Evolutionary conservation across 345 rosid genomes (phyloP).

Genomic region (Eutrema yunnanense): DNA sequence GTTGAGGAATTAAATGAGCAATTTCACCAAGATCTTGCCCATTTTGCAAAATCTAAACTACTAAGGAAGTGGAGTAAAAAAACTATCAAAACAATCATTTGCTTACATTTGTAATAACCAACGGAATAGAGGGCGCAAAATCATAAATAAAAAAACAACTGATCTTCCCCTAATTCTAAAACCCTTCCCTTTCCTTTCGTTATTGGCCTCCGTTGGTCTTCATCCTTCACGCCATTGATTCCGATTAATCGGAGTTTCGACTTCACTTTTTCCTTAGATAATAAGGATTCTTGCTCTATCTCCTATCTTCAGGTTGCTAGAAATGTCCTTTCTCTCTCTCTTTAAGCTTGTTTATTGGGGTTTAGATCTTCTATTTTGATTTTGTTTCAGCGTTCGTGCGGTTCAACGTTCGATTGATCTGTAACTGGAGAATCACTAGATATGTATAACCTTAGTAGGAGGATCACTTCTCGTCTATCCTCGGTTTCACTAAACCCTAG

Average conservation of each 20-base stretch:
- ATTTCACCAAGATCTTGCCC: no score
- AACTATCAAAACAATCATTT: not conserved
- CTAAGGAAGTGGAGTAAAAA: not conserved
- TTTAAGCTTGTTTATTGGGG: not conserved
- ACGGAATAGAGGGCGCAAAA: not conserved
- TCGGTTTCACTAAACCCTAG: conserved; percentile 28
- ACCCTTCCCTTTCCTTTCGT: conserved; percentile 18
- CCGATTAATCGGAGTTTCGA: conserved; percentile 19
- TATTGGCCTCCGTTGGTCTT: conserved; percentile 19
- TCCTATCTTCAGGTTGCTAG: not conserved
- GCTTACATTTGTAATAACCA: not conserved
- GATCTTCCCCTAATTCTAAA: not conserved
- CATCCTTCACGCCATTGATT: conserved; percentile 14
- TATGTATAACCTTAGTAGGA: conserved; percentile 43
- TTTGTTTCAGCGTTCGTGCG: conserved; percentile 19
- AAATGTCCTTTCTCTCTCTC: not conserved
- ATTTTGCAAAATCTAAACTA: not conserved
- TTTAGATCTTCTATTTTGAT: not conserved
- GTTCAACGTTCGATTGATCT: not conserved
- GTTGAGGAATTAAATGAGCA: no score
- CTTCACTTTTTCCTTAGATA: not conserved
- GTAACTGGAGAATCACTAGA: not conserved
- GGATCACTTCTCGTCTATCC: conserved; percentile 41
- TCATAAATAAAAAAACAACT: not conserved
- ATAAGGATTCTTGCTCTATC: not conserved